Percentiles rank a stretch among this genome's conserved stretches.
These are phyloP conservation scores for Astrothelium subdiscretum DNA, from an alignment of 495 filamentous ascomycete genomes.

Conservation along the genomic window DNA sequence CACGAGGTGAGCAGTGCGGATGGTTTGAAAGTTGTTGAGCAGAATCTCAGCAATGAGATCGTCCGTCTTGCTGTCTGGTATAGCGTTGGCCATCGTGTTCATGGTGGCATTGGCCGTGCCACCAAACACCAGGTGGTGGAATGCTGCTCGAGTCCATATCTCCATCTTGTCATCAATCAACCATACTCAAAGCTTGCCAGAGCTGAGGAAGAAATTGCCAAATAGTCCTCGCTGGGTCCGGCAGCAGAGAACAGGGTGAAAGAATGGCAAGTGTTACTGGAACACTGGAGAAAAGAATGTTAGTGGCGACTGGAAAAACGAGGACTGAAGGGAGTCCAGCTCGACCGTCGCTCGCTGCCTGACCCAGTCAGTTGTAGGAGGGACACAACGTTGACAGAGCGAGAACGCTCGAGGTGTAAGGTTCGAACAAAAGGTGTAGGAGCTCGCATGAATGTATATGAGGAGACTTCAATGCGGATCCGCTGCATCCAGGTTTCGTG, in stretches of 20 bases:
- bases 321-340: background rate
- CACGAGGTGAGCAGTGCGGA: background rate
- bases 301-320: background rate
- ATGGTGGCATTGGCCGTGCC: background rate
- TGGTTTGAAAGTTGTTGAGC: background rate
- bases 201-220: slow-evolving; percentile 1
- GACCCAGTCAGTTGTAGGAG: background rate
- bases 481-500: background rate
- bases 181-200: slow-evolving; percentile 3
- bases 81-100: background rate
- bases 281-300: slow-evolving; percentile 1
- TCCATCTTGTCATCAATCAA: slow-evolving; percentile 1
- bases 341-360: slow-evolving; percentile 1
- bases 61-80: background rate
- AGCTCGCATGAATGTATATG: slow-evolving; percentile 2
- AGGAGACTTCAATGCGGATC: background rate
- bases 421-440: background rate
- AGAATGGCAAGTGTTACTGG: slow-evolving; percentile 1
- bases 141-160: background rate
- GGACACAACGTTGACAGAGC: background rate
- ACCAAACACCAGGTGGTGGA: background rate
- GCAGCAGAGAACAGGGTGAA: background rate
- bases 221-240: background rate
- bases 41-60: background rate
- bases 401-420: slow-evolving; percentile 2